A percentile compares a stretch with the other conserved stretches of the same genome.
phyloP scores from a whole-genome alignment of 2,329 filamentous ascomycete species.

The Trichoderma citrinoviride region DNA sequence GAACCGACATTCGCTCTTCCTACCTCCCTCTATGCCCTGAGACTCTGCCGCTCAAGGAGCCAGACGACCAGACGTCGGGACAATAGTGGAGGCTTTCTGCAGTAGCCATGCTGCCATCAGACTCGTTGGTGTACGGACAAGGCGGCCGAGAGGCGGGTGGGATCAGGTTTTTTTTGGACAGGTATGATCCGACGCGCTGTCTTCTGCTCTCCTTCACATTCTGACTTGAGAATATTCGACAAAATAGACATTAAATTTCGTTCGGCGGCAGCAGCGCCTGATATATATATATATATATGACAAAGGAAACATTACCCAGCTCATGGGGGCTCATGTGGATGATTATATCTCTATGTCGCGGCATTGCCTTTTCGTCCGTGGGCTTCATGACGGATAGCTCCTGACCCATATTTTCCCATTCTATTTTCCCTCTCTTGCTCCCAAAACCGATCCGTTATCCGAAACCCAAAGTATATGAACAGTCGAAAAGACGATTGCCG shows the following conservation, averaged over 20 bases:
- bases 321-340: conserved; percentile 23
- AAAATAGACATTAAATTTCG: conserved; percentile 11
- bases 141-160: too few species aligned
- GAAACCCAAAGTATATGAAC: conserved; percentile 12
- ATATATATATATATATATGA: background rate
- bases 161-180: background rate
- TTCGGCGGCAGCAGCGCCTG: conserved; percentile 7
- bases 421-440: conserved; percentile 20
- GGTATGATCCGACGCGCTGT: background rate
- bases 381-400: conserved; percentile 20
- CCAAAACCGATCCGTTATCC: conserved; percentile 1
- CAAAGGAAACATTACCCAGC: conserved; percentile 20
- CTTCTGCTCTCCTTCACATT: background rate
- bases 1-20: background rate
- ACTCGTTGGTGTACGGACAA: background rate
- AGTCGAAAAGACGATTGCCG: conserved; percentile 9
- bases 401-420: conserved; percentile 19
- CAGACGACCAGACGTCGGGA: background rate
- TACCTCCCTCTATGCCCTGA: background rate
- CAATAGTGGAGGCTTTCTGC: background rate
- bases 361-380: conserved; percentile 18
- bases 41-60: background rate
- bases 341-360: conserved; percentile 21
- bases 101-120: background rate
- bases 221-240: background rate